These are phyloP conservation scores for Microsporum canis DNA, from an alignment of 2,329 filamentous ascomycete species.

Conservation along the genomic window DNA sequence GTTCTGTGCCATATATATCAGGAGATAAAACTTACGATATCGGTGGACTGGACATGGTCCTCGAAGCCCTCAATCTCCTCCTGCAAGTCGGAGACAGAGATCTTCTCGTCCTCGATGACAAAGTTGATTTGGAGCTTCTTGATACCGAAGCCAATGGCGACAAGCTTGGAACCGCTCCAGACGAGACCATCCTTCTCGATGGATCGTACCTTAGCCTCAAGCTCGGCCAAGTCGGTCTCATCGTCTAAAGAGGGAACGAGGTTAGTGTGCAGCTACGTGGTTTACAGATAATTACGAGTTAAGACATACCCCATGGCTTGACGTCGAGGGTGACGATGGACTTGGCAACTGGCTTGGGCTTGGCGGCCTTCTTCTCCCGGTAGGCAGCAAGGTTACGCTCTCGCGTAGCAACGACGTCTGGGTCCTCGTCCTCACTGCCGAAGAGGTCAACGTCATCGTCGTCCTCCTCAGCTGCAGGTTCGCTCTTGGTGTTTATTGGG, in stretches of 20 bases:
- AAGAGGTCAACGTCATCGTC: conserved; percentile 89
- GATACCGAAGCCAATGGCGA: conserved; percentile 91
- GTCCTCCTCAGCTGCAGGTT: conserved; percentile 65
- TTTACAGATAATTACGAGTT: background rate
- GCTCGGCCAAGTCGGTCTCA: conserved; percentile 77
- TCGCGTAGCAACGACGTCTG: conserved; percentile 69
- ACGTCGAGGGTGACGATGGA: conserved; percentile 91
- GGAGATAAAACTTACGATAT: conserved; percentile 48
- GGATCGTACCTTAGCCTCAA: conserved; percentile 68
- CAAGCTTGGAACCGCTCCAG: conserved; percentile 86
- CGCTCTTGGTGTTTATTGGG: conserved; percentile 76
- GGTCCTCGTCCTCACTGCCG: conserved; percentile 89
- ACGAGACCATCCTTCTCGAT: conserved; percentile 91
- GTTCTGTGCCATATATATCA: background rate
- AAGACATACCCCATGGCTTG: conserved; percentile 89
- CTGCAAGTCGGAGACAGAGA: conserved; percentile 78
- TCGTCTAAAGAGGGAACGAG: conserved; percentile 51
- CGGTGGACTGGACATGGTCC: conserved; percentile 92
- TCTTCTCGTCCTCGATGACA: conserved; percentile 93
- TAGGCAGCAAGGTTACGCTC: conserved; percentile 89
- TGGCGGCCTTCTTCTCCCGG: conserved; percentile 91
- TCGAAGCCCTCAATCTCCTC: conserved; percentile 75
- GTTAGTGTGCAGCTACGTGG: background rate
- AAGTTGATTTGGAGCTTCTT: conserved; percentile 99
- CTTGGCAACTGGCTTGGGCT: conserved; percentile 87